Base-by-base conservation (phyloP, 1,284 basidiomycete species). In the Cutaneotrichosporon cavernicola region DNA sequence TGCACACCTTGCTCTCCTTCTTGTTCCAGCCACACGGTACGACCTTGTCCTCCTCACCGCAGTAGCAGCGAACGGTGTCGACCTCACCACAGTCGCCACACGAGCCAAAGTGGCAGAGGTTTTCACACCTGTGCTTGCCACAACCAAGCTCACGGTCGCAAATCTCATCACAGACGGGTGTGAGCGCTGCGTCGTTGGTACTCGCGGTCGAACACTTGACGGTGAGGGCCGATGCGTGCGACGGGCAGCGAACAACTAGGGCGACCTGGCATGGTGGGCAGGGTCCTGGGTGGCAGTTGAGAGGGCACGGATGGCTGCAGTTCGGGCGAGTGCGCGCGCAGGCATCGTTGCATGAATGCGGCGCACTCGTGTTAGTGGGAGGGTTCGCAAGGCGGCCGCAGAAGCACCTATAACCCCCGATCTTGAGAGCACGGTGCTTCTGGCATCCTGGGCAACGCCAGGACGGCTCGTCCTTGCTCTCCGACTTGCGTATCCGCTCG, bases 401-500 rank as follows among this genome's bases (percentile, higher is more conserved):
- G 81, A 93, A 95, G 76, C 92, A 96, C 86, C 85, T 84, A 76
- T 95, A 96, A 4, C 84, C 84, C 4, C 82, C 83, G 0, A 90
- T 89, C 2, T 89, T 85, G 5, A 80, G 77, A 52, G 84, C 83
- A 31, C 92, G 83, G 66, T 87, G 88, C 4, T 86, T 86, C 73
- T 92, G 92, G 81, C 92, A 95, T 0, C 91, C 91, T 0, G 92
- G 92, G 77, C 92, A 95, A 62, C 88, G 83, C 92, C 92, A 94
- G 72, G 69, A 74, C 32, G 80, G 75, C 58, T 77, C 72, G 14
- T 91, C 89, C 0, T 52, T 67, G 61, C 47, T 63, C 38, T 65
- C 68, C 66, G 70, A 70, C 9, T 16, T 26, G 7, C 64, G 59
- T 18, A 68, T 52, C 56, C 71, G 65, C 51, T 76, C 72, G 13